phyloP scores from a whole-genome alignment of 257 asterid species.

The Gentiana dahurica region DNA sequence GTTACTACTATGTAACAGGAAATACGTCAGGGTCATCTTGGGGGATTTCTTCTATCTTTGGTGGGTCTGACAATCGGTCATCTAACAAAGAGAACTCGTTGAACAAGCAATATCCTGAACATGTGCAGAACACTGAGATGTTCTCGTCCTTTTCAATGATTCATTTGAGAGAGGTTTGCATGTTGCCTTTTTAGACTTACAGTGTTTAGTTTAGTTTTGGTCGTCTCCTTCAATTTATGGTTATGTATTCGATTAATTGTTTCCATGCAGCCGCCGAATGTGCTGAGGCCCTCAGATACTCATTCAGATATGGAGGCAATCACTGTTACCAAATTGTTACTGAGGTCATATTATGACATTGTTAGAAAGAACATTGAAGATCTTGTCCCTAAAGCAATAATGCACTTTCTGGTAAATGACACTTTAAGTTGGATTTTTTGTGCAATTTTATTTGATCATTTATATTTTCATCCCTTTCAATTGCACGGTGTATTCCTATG shows the following conservation, averaged over 20 bases:
- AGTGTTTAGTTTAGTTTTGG: neutral
- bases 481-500: too few species aligned
- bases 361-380: slow-evolving; percentile 80
- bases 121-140: slow-evolving; percentile 28
- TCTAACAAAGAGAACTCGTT: slow-evolving; percentile 45
- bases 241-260: neutral
- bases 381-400: slow-evolving; percentile 77
- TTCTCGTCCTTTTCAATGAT: slow-evolving; percentile 59
- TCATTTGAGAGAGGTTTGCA: slow-evolving; percentile 63
- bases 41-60: slow-evolving; percentile 95
- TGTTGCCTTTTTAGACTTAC: slow-evolving; percentile 1
- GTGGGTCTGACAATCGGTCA: slow-evolving; percentile 49
- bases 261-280: slow-evolving; percentile 59
- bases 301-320: slow-evolving; percentile 64
- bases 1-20: slow-evolving; percentile 26
- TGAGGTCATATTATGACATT: slow-evolving; percentile 77
- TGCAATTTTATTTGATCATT: neutral
- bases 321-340: slow-evolving; percentile 47
- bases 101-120: slow-evolving; percentile 43
- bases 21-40: slow-evolving; percentile 46
- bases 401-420: slow-evolving; percentile 81
- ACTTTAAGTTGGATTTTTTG: neutral
- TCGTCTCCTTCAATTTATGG: neutral
- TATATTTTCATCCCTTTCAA: too few species aligned
- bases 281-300: slow-evolving; percentile 70